Percentiles rank a stretch among this genome's conserved stretches.
Conservation (phyloP, 116 monocot species). For the Cymodocea nodosa region DNA sequence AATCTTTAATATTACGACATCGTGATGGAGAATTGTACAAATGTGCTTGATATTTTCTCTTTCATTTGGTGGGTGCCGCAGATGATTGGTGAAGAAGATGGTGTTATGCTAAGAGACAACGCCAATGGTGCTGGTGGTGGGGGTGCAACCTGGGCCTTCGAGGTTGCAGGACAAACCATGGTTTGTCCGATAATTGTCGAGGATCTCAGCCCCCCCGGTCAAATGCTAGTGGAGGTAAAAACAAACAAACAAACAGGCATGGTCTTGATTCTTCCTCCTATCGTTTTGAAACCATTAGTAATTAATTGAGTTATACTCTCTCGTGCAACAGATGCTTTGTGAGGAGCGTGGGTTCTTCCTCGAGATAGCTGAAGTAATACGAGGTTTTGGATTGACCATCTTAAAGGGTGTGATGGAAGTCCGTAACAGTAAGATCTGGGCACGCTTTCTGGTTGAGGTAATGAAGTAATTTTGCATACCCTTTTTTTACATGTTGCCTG, state of each 20-base stretch:
- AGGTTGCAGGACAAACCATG: constrained; percentile 94
- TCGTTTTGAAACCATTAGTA: too few species aligned
- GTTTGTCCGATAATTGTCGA: constrained; percentile 85
- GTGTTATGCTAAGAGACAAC: constrained; percentile 43
- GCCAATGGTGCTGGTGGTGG: constrained; percentile 19
- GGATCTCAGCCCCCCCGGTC: constrained; percentile 75
- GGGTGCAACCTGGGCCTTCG: constrained; percentile 97
- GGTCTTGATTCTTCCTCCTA: background rate
- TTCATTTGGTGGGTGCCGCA: background rate
- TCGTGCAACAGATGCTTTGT: constrained; percentile 65
- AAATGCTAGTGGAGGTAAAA: constrained; percentile 92
- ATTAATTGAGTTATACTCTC: too few species aligned
- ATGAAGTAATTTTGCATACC: background rate
- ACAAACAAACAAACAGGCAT: background rate
- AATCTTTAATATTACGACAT: background rate
- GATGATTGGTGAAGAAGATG: constrained; percentile 7
- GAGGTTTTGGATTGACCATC: constrained; percentile 83
- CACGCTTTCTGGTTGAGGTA: constrained; percentile 89
- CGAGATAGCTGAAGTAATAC: constrained; percentile 88
- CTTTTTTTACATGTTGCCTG: background rate
- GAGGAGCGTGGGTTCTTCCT: constrained; percentile 92
- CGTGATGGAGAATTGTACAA: too few species aligned
- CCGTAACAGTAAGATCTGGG: constrained; percentile 65
- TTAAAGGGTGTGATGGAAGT: constrained; percentile 85
- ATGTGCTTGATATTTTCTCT: background rate